Evolutionary conservation across 139 green algal genomes (phyloP), one percentile per base, ranked within the genome.

Genomic region (Tetraselmis chui): DNA sequence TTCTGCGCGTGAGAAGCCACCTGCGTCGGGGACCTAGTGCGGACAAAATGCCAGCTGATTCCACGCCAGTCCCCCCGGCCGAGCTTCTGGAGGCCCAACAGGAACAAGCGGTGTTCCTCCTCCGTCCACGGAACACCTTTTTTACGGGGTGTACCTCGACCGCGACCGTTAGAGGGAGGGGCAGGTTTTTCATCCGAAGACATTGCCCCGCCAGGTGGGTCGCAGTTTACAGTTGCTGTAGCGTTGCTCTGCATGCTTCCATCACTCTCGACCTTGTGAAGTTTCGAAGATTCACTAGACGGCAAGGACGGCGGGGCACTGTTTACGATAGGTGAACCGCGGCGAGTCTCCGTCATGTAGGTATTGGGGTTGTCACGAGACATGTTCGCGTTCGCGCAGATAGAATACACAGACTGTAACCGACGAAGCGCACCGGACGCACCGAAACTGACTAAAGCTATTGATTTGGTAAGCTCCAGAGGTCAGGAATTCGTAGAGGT

Each of bases 1-100:
- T 95, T 95, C 79, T 95, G 91, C 28, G 91, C 91, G 83, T 95
- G 91, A 28, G 79, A 89, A 26, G 91, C 91, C 0, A 95, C 91
- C 76, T 89, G 87, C 24, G 91, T 94, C 0, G 90, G 89, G 23
- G 90, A 93, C 0, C 91, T 83, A 1, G 88, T 86, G 25, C 88
- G 86, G 30, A 95, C 91, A 67, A 90, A 95, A 75, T 94, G 91
- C 75, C 87, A 83, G 5, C 83, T 89, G 29, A 95, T 95, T 67
- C 77, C 87, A 23, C 90, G 82, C 91, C 91, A 95, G 78, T 95
- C 90, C 23, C 91, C 91, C 84, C 94, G 84, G 29, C 91, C 91
- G 81, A 93, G 90, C 83, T 93, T 92, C 23, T 84, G 76, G 23
- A 94, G 81, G 1, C 91, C 91, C 28, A 91, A 75, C 30, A 94